Percentiles rank a stretch among this genome's conserved stretches.
Evolutionary conservation across 1,284 basidiomycete species (phyloP).

Genomic region (Cerioporus squamosus): DNA sequence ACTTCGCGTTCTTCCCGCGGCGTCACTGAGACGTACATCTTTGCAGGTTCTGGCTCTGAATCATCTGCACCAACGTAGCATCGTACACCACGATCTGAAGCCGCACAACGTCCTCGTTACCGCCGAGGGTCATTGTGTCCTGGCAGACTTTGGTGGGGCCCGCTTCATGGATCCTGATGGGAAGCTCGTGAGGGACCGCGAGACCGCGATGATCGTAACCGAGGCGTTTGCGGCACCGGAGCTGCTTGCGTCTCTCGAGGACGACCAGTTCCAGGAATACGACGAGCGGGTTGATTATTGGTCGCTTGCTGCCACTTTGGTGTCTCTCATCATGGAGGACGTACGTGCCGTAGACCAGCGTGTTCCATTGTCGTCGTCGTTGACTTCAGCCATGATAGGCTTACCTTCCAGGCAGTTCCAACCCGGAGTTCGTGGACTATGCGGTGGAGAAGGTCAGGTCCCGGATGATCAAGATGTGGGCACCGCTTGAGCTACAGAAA

Average conservation of each 20-base stretch:
- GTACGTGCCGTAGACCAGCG: conserved; percentile 7
- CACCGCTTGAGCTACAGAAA: neutral
- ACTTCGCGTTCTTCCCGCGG: neutral
- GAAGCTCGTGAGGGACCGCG: conserved; percentile 2
- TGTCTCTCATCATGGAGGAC: conserved; percentile 15
- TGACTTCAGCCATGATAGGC: neutral
- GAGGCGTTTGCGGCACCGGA: conserved; percentile 31
- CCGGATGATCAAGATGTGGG: neutral
- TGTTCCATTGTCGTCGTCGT: neutral
- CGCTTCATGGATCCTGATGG: conserved; percentile 16
- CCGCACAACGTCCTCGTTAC: conserved; percentile 70
- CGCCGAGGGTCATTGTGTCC: conserved; percentile 63
- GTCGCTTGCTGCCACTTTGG: conserved; percentile 28
- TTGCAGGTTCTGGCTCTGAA: conserved; percentile 27
- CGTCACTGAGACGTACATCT: neutral
- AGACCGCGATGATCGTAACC: conserved; percentile 20
- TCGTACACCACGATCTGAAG: conserved; percentile 57
- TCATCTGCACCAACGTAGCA: conserved; percentile 29
- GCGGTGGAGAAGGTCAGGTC: neutral
- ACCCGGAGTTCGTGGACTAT: neutral
- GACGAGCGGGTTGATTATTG: conserved; percentile 30
- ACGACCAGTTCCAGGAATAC: conserved; percentile 15
- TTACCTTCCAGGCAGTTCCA: conserved; percentile 1
- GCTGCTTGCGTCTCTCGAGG: conserved; percentile 12
- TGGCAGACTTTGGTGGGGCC: conserved; percentile 63